phyloP scores from a whole-genome alignment of 768 basidiomycete genomes.

The Lactarius quietus region DNA sequence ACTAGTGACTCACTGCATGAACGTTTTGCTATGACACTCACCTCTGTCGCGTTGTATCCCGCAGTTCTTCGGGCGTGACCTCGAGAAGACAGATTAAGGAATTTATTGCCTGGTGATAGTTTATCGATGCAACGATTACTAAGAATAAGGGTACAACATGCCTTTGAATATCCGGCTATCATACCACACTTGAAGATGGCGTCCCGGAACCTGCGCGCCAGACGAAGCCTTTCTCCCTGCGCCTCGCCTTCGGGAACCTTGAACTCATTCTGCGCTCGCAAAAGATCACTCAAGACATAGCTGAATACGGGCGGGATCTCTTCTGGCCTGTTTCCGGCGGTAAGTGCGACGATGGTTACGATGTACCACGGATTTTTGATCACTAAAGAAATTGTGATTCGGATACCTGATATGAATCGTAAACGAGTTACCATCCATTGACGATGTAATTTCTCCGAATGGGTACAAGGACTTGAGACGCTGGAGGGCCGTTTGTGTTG shows the following conservation, averaged over 20 bases:
- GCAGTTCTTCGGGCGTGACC: slow-evolving; percentile 49
- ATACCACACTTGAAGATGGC: slow-evolving; percentile 60
- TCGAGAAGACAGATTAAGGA: slow-evolving; percentile 48
- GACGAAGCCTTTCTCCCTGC: slow-evolving; percentile 37
- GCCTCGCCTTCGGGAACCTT: slow-evolving; percentile 25
- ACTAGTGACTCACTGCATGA: not conserved
- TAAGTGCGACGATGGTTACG: slow-evolving; percentile 53
- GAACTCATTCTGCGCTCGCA: slow-evolving; percentile 27
- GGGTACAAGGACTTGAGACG: slow-evolving; percentile 48
- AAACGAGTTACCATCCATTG: slow-evolving; percentile 22
- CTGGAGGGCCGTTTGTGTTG: slow-evolving; percentile 42
- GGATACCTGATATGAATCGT: not conserved
- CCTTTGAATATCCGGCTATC: slow-evolving; percentile 56
- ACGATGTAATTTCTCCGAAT: slow-evolving; percentile 21
- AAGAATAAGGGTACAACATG: slow-evolving; percentile 29
- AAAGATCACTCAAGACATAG: slow-evolving; percentile 45
- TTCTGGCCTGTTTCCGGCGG: slow-evolving; percentile 56
- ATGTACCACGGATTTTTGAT: slow-evolving; percentile 56
- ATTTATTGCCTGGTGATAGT: slow-evolving; percentile 51
- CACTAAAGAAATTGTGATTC: slow-evolving; percentile 17
- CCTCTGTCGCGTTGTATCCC: slow-evolving; percentile 48
- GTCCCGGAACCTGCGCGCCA: slow-evolving; percentile 58
- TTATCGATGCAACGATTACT: not conserved
- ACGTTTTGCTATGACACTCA: slow-evolving; percentile 27
- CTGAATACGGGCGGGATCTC: slow-evolving; percentile 54